A percentile compares a stretch with the other conserved stretches of the same genome.
phyloP scores from a whole-genome alignment of 208 protist genomes.

The Naegleria lovaniensis region DNA sequence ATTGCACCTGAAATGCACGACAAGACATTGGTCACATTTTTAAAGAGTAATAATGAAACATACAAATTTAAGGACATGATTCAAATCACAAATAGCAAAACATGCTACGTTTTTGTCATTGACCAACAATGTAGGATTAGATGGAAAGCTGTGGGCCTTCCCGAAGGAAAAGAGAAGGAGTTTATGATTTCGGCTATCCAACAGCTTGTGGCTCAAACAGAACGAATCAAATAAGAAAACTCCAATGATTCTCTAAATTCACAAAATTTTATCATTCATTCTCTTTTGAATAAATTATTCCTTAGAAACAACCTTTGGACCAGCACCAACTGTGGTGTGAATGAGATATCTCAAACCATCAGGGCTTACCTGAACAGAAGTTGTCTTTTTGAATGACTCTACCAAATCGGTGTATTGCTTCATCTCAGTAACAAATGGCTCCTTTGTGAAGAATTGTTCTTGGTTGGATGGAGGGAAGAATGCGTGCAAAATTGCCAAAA shows the following conservation, averaged over 20 bases:
- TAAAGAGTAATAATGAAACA: neutral
- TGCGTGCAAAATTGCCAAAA: conserved; percentile 67
- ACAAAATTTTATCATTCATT: no score
- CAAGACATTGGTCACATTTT: neutral
- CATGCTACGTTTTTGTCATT: neutral
- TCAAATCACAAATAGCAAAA: neutral
- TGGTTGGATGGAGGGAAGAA: conserved; percentile 66
- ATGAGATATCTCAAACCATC: conserved; percentile 39
- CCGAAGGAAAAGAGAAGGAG: neutral
- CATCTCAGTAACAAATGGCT: neutral
- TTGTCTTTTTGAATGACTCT: neutral
- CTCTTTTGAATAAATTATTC: no score
- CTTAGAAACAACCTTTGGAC: conserved; percentile 29
- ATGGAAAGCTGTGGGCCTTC: neutral
- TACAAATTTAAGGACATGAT: neutral
- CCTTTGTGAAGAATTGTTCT: neutral
- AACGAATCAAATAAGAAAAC: neutral
- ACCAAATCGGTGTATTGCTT: neutral
- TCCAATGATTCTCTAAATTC: no score
- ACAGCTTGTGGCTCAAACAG: neutral
- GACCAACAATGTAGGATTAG: neutral
- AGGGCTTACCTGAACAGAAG: neutral
- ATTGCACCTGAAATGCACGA: neutral
- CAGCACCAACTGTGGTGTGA: conserved; percentile 40
- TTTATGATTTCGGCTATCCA: neutral